Base-by-base conservation (phyloP, 257 asterid genomes). In the Solanum etuberosum region DNA sequence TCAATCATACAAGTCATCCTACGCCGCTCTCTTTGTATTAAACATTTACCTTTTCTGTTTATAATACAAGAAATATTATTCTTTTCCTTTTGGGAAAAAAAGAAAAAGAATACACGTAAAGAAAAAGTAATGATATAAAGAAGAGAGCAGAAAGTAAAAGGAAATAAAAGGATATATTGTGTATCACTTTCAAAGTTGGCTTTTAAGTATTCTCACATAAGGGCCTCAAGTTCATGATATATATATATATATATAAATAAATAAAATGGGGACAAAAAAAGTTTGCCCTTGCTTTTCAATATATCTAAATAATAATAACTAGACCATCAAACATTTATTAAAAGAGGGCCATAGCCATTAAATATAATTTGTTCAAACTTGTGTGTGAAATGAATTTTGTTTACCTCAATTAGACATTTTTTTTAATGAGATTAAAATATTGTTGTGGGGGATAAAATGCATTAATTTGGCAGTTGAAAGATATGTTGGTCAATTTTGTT, bases 341-440 rank as follows among this genome's bases (percentile, higher is more conserved):
- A 89, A 87, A 65, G 93, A 90, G 92, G 98, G 90, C 94, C 96
- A 91, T 82, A 89, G 91, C 89, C 89, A 91, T 91, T 93, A 51
- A 91, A 91, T 89, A 87, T 76, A 48, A 81, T 48, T 81, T 81
- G 61, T 42, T 86, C 61, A 72, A 72, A 84, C 29, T 13, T 61
- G 68, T 89, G 86, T 91, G 88, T 89, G 93, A 87, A 90, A 87
- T 63, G 72, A 68, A 78, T 83, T 31, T 71, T 8, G 80, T 34
- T 71, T 71, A 71, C 46, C 38, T 18, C 7, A 83, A 83, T 46
- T 16, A 83, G 86, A 63, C 29, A 63, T n/a, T 15, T 38, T 57
- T 84, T 54, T 54, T 2, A 2, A 7, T 16, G 5, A 37, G 34
- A 35, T 65, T 20, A 57, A 83, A 83, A 61, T 61, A 84, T 63